Evolutionary conservation across 2,329 filamentous ascomycete species (phyloP).

Genomic region (Dactylellina sp.): DNA sequence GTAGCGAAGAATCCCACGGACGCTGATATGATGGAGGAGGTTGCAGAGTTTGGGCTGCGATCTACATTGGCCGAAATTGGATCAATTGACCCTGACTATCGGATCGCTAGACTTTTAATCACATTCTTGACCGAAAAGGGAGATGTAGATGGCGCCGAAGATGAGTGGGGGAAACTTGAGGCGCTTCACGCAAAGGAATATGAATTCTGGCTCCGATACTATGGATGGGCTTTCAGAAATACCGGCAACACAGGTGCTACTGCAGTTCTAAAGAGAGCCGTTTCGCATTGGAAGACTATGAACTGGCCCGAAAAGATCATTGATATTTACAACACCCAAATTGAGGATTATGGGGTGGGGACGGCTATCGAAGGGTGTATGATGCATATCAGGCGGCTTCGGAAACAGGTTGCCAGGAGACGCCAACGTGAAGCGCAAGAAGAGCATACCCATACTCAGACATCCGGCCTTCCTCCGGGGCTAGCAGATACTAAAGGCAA

Average conservation of each 20-base stretch:
- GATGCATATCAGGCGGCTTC: constrained; percentile 77
- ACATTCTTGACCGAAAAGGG: constrained; percentile 89
- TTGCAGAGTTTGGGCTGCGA: constrained; percentile 88
- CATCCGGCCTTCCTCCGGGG: constrained; percentile 1
- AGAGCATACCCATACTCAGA: constrained; percentile 59
- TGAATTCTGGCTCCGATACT: constrained; percentile 94
- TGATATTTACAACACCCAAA: constrained; percentile 80
- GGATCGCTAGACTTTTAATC: constrained; percentile 90
- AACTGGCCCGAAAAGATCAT: constrained; percentile 83
- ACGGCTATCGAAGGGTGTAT: constrained; percentile 79
- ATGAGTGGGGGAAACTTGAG: constrained; percentile 79
- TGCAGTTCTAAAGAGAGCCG: constrained; percentile 78
- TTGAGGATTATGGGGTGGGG: constrained; percentile 88
- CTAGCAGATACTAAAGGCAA: constrained; percentile 42
- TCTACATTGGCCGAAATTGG: constrained; percentile 84
- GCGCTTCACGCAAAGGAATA: constrained; percentile 79
- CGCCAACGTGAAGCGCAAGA: constrained; percentile 62
- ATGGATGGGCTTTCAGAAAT: constrained; percentile 86
- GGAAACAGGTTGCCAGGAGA: constrained; percentile 65
- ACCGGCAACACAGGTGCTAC: constrained; percentile 71
- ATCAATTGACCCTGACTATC: constrained; percentile 80
- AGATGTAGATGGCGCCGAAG: constrained; percentile 79
- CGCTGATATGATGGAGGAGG: constrained; percentile 77
- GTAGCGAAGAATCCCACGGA: constrained; percentile 77
- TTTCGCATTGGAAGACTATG: constrained; percentile 70